Evolutionary conservation across 768 basidiomycete genomes (phyloP).

Genomic region (Pisolithus orientalis): DNA sequence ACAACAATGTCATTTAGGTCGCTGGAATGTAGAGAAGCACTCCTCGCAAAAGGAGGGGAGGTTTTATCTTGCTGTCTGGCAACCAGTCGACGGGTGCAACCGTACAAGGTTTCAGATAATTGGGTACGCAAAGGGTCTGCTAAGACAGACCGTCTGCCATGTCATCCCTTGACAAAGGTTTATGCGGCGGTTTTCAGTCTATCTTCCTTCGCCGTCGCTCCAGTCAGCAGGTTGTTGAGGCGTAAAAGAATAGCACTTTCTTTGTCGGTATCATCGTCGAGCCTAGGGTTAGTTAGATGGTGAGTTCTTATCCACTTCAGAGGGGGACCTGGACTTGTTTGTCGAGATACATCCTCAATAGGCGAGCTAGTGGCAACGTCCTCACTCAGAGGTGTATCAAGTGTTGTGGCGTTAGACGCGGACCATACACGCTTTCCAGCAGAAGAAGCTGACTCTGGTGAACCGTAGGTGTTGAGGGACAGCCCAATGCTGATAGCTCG

Average conservation of each 20-base stretch:
- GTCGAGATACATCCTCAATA: background rate
- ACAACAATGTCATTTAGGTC: conserved; percentile 80
- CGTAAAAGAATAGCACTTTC: background rate
- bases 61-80: conserved; percentile 46
- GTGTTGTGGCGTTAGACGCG: conserved; percentile 23
- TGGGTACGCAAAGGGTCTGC: conserved; percentile 35
- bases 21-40: conserved; percentile 76
- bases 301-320: background rate
- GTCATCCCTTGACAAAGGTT: conserved; percentile 5
- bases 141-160: conserved; percentile 36
- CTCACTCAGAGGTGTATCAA: conserved; percentile 7
- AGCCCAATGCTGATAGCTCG: conserved; percentile 23
- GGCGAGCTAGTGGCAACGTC: conserved; percentile 5
- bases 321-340: background rate
- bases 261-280: background rate
- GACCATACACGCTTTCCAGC: conserved; percentile 20
- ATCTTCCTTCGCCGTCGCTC: background rate
- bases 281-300: background rate
- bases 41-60: conserved; percentile 78
- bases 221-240: background rate
- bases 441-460: conserved; percentile 15
- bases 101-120: conserved; percentile 62
- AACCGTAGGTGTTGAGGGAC: conserved; percentile 14
- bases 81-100: conserved; percentile 70
- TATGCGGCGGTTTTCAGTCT: background rate